Evolutionary conservation across 2,329 filamentous ascomycete species (phyloP).

Genomic region (Trichoderma arundinaceum): DNA sequence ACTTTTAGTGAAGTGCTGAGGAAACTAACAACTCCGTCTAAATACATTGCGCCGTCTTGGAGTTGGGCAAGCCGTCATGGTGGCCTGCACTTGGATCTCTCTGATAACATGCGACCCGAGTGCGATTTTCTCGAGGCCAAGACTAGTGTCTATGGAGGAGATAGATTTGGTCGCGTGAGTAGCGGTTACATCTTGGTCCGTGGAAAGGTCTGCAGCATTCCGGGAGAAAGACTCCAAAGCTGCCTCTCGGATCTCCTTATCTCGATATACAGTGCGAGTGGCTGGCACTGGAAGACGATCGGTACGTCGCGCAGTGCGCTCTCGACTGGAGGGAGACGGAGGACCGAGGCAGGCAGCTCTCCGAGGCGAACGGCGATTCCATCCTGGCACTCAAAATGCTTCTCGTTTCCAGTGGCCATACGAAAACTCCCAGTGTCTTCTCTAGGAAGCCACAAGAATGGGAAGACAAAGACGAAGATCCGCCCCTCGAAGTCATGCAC

Average conservation of each 20-base stretch:
- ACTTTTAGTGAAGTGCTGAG: background rate
- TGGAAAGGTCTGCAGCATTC: background rate
- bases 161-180: background rate
- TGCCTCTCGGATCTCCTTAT: background rate
- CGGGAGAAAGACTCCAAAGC: background rate
- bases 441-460: constrained; percentile 6
- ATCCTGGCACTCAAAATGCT: constrained; percentile 1
- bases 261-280: constrained; percentile 6
- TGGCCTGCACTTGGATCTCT: background rate
- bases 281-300: constrained; percentile 12
- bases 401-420: constrained; percentile 9
- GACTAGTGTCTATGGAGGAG: background rate
- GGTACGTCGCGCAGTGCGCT: constrained; percentile 18
- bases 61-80: constrained; percentile 2
- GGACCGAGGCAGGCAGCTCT: background rate
- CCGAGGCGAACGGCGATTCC: background rate
- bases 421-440: background rate
- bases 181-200: background rate
- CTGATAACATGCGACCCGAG: constrained; percentile 7
- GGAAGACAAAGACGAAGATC: background rate
- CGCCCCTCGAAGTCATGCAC: constrained; percentile 8
- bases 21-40: background rate
- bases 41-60: constrained; percentile 19
- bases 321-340: constrained; percentile 14
- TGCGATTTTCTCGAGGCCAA: background rate